Evolutionary conservation across 225 moss, liverwort and hornwort genomes (phyloP).

Genomic region (Climacium dendroides): DNA sequence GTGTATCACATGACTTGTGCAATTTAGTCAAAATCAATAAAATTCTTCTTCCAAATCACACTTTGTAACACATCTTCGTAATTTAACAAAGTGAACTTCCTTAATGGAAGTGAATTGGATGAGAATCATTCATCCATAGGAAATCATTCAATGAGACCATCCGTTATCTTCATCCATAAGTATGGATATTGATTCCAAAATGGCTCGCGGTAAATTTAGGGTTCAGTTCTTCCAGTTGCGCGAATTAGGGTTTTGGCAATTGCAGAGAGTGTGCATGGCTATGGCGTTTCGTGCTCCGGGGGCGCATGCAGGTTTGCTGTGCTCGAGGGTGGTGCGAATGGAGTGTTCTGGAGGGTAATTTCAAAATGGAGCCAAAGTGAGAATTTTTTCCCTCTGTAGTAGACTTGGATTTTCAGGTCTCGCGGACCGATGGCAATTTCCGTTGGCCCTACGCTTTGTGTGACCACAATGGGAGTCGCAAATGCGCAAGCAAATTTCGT

Average conservation of each 20-base stretch:
- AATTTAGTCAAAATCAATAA: neutral
- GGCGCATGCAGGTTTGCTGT: neutral
- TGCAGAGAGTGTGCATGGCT: neutral
- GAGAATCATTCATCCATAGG: neutral
- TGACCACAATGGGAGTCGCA: neutral
- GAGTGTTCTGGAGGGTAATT: neutral
- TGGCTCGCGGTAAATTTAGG: neutral
- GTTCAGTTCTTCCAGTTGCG: neutral
- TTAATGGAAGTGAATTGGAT: neutral
- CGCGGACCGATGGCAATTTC: slow-evolving; percentile 4
- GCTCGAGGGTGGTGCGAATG: neutral
- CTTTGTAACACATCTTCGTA: neutral
- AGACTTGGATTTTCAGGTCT: neutral
- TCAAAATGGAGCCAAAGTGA: neutral
- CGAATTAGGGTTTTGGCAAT: neutral
- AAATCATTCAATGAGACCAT: neutral
- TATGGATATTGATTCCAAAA: neutral
- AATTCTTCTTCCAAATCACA: neutral
- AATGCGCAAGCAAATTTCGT: neutral
- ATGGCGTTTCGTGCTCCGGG: neutral
- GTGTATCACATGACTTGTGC: neutral
- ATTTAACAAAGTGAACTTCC: neutral
- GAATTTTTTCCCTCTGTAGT: neutral
- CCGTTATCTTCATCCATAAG: neutral
- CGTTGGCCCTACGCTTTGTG: slow-evolving; percentile 10